These are phyloP conservation scores for Mycena vitilis DNA, from an alignment of 768 basidiomycete genomes.

Conservation along the genomic window DNA sequence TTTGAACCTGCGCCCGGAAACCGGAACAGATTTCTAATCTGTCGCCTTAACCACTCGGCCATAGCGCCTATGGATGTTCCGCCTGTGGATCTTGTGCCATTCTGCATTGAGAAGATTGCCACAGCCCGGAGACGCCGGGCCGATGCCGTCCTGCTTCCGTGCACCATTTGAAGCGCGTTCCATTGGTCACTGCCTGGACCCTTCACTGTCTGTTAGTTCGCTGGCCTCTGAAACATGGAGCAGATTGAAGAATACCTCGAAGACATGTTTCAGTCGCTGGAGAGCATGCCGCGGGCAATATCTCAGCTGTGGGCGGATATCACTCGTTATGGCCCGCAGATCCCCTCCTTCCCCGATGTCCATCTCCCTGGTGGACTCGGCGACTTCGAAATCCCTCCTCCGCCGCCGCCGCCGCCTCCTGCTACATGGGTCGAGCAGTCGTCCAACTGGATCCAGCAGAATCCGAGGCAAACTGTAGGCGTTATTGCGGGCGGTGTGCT, in stretches of 20 bases:
- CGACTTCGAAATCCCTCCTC: slow-evolving; percentile 78
- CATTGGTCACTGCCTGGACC: background rate
- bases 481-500: slow-evolving; percentile 63
- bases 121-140: too few relatives aligned
- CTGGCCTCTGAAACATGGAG: slow-evolving; percentile 51
- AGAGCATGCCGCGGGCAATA: slow-evolving; percentile 70
- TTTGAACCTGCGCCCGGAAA: slow-evolving; percentile 45
- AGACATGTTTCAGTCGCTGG: slow-evolving; percentile 56
- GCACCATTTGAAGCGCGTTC: background rate
- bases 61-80: slow-evolving; percentile 45
- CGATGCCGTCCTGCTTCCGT: too few relatives aligned
- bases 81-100: too few relatives aligned
- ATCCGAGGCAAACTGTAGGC: slow-evolving; percentile 72
- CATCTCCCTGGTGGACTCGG: slow-evolving; percentile 70
- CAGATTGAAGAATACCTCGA: slow-evolving; percentile 77
- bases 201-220: background rate
- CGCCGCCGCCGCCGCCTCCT: slow-evolving; percentile 66
- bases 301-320: slow-evolving; percentile 81
- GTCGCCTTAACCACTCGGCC: slow-evolving; percentile 63
- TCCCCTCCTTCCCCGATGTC: slow-evolving; percentile 63
- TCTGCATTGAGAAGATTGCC: too few relatives aligned
- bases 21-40: slow-evolving; percentile 55
- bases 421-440: slow-evolving; percentile 60
- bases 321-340: slow-evolving; percentile 80
- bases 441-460: slow-evolving; percentile 62